Conservation (phyloP, 192 early-diverging fungal species). For the Rhizoclosmatium globosum region DNA sequence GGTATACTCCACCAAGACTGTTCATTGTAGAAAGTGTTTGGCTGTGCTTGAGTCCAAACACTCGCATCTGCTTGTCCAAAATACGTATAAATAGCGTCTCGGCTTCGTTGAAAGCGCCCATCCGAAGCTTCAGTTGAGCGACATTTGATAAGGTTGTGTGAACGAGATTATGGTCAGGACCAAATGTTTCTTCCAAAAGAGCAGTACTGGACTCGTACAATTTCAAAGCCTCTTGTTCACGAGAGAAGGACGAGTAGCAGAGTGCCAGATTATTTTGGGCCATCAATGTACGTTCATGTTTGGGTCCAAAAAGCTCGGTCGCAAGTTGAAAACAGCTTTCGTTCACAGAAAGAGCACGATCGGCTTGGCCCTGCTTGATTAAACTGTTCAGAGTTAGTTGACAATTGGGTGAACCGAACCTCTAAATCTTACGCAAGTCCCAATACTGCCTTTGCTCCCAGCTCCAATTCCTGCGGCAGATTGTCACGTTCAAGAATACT, state of each 20-base stretch:
- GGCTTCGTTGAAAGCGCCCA: background rate
- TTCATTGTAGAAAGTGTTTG: background rate
- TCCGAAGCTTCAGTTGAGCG: background rate
- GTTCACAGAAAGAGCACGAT: background rate
- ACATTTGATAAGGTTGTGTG: background rate
- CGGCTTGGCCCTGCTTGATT: background rate
- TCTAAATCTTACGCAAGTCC: background rate
- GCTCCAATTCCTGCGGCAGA: background rate
- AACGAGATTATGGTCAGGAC: background rate
- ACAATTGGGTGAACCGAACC: background rate
- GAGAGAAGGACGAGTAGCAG: background rate
- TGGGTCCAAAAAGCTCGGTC: background rate
- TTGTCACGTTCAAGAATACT: background rate
- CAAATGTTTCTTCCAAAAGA: background rate
- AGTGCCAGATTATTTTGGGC: background rate
- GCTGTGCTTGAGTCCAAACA: background rate
- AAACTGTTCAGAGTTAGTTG: background rate
- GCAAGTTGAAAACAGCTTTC: background rate
- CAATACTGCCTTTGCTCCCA: background rate
- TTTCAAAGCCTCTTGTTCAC: background rate
- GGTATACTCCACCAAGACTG: background rate
- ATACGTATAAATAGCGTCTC: background rate
- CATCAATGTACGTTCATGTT: background rate
- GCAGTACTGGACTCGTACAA: background rate
- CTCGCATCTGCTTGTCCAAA: background rate